Evolutionary conservation across 78 protist species (phyloP).

Genomic region (Guillardia theta): DNA sequence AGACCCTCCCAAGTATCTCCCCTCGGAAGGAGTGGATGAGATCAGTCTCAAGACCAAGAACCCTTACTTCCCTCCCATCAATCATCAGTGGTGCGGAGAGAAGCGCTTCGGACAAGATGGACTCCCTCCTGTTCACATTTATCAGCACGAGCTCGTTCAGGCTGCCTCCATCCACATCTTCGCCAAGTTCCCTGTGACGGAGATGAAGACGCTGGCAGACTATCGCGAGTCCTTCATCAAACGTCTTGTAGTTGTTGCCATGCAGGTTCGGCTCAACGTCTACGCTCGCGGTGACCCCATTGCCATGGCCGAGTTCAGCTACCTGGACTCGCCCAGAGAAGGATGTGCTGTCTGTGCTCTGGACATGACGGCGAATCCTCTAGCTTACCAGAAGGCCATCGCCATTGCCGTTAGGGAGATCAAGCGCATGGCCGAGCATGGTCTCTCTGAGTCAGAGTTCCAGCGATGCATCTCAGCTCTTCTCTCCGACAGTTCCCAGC

Average conservation of each 20-base stretch:
- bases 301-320: conserved; percentile 18
- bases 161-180: neutral
- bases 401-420: neutral
- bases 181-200: neutral
- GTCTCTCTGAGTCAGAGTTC: neutral
- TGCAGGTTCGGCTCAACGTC: neutral
- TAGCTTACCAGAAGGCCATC: neutral
- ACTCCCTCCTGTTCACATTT: neutral
- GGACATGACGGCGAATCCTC: neutral
- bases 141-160: conserved; percentile 2
- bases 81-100: neutral
- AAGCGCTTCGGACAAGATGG: neutral
- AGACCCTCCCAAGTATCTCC: neutral
- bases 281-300: neutral
- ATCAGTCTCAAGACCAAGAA: neutral
- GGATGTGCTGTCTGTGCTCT: neutral
- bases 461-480: neutral
- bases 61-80: conserved; percentile 9
- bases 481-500: neutral
- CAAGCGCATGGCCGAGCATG: neutral
- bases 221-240: neutral
- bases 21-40: neutral
- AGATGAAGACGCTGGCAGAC: neutral
- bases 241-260: neutral
- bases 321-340: conserved; percentile 7